Evolutionary conservation across 345 rosid genomes (phyloP).

Genomic region (Trapa incisa): DNA sequence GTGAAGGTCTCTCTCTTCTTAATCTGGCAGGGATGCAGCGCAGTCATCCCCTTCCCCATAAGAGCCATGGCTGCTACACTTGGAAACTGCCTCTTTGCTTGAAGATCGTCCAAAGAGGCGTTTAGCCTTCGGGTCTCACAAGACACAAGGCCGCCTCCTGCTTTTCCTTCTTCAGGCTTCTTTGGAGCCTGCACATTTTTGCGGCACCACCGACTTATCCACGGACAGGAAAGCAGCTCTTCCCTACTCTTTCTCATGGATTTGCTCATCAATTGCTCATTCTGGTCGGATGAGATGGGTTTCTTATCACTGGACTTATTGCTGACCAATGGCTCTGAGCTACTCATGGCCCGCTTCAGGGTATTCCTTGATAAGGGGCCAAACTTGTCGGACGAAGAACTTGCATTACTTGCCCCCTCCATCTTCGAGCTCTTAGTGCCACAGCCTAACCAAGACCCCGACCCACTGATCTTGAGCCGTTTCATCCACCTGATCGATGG

Average conservation of each 20-base stretch:
- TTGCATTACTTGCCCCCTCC: constrained; percentile 16
- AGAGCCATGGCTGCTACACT: constrained; percentile 95
- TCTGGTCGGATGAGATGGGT: not conserved
- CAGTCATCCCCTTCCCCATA: constrained; percentile 78
- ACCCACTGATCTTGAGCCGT: constrained; percentile 44
- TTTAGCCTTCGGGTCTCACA: constrained; percentile 33
- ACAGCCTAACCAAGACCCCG: constrained; percentile 18
- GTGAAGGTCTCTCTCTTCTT: constrained; percentile 35
- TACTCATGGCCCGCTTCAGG: constrained; percentile 18
- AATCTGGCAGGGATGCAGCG: constrained; percentile 43
- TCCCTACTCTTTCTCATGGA: constrained; percentile 21
- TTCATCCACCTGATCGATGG: constrained; percentile 67
- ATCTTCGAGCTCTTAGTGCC: constrained; percentile 33
- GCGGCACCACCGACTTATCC: constrained; percentile 74
- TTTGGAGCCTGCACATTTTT: constrained; percentile 13
- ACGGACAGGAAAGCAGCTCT: constrained; percentile 30
- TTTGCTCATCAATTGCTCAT: not conserved
- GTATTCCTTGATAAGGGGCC: constrained; percentile 23
- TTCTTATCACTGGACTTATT: constrained; percentile 20
- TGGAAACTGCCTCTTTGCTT: constrained; percentile 50
- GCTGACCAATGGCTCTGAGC: constrained; percentile 16
- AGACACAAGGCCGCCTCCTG: constrained; percentile 4
- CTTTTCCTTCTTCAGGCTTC: constrained; percentile 10
- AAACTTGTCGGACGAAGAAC: constrained; percentile 27
- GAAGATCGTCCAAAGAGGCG: constrained; percentile 14